A percentile compares a stretch with the other conserved stretches of the same genome.
These are phyloP conservation scores for Laguncularia racemosa DNA, from an alignment of 345 rosid genomes.

Conservation along the genomic window DNA sequence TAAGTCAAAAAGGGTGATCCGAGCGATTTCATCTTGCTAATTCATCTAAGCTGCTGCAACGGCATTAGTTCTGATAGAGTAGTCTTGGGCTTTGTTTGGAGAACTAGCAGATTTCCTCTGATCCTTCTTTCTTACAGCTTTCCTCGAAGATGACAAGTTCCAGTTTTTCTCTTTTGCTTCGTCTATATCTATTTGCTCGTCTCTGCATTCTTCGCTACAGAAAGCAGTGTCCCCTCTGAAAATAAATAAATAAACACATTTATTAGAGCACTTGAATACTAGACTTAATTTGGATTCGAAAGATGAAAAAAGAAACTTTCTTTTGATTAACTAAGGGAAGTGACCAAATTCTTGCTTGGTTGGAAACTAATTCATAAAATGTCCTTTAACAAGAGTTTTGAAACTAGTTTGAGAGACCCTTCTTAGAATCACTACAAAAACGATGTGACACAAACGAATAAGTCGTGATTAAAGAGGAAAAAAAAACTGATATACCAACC, in stretches of 20 bases:
- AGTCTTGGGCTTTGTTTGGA: constrained; percentile 10
- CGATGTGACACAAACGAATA: too few relatives aligned
- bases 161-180: constrained; percentile 24
- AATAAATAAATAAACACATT: not conserved
- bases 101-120: constrained; percentile 8
- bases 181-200: constrained; percentile 34
- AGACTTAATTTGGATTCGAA: not conserved
- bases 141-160: constrained; percentile 21
- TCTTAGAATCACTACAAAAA: too few relatives aligned
- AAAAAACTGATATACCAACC: not conserved
- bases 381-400: too few relatives aligned
- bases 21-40: too few relatives aligned
- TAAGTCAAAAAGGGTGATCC: not conserved
- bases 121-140: constrained; percentile 19
- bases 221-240: constrained; percentile 43
- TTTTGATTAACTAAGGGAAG: too few relatives aligned
- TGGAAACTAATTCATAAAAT: too few relatives aligned
- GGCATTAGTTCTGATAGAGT: constrained; percentile 8
- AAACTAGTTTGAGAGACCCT: too few relatives aligned
- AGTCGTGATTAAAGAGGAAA: not conserved
- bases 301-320: too few relatives aligned
- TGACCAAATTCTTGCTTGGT: too few relatives aligned
- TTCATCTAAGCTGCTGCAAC: constrained; percentile 16
- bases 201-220: constrained; percentile 32
- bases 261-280: not conserved